A percentile compares a stretch with the other conserved stretches of the same genome.
Evolutionary conservation across 2,329 filamentous ascomycete genomes (phyloP).

Genomic region (Teratosphaeria destructans): DNA sequence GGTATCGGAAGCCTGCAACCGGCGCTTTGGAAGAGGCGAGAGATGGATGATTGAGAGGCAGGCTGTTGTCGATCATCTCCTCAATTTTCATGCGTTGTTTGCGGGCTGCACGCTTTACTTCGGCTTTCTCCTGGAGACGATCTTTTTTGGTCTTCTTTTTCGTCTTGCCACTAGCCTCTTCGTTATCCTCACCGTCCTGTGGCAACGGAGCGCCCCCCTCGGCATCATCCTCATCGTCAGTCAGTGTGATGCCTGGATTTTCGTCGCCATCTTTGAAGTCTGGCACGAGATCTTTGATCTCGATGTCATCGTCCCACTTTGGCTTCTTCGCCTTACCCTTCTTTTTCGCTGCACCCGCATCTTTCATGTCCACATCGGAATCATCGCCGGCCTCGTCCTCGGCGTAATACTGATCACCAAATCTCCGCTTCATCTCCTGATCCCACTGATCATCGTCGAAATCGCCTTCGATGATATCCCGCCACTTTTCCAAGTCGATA

Average conservation of each 20-base stretch:
- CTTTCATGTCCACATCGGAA: conserved; percentile 34
- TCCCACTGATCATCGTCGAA: conserved; percentile 91
- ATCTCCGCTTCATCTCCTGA: conserved; percentile 74
- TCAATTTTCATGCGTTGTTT: conserved; percentile 77
- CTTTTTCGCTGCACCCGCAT: conserved; percentile 31
- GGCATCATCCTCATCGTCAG: conserved; percentile 40
- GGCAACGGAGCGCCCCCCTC: conserved; percentile 21
- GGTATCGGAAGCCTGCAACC: conserved; percentile 66
- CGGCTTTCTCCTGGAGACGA: conserved; percentile 33
- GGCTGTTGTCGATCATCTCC: conserved; percentile 64
- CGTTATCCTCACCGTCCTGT: conserved; percentile 26
- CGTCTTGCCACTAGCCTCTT: conserved; percentile 24
- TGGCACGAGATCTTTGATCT: conserved; percentile 84
- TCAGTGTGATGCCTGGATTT: conserved; percentile 45
- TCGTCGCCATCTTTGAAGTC: conserved; percentile 64
- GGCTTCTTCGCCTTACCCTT: conserved; percentile 64
- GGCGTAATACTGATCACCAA: conserved; percentile 85
- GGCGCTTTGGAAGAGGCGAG: conserved; percentile 42
- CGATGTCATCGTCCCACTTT: conserved; percentile 93
- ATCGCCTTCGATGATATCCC: conserved; percentile 70
- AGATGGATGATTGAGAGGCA: conserved; percentile 60
- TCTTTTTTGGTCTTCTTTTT: conserved; percentile 36
- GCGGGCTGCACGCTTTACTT: conserved; percentile 61
- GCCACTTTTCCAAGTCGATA: conserved; percentile 69
- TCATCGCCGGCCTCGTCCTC: conserved; percentile 42